These are phyloP conservation scores for Meyerozyma guilliermondii DNA, from an alignment of 1,139 yeast genomes.

Conservation along the genomic window DNA sequence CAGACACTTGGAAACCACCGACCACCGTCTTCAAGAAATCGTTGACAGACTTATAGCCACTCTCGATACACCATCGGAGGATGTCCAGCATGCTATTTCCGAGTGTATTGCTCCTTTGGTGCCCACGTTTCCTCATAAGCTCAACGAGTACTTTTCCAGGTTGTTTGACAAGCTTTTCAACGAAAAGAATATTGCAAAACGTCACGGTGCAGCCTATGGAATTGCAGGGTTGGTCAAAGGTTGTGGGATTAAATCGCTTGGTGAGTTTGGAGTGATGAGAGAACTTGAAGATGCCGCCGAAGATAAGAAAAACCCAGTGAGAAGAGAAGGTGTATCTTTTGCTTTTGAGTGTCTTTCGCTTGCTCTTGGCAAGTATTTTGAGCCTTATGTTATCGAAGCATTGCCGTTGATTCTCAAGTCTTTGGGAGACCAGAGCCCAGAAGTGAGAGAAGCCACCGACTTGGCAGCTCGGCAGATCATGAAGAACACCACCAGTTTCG, in stretches of 20 bases:
- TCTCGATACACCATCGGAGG: slow-evolving; percentile 81
- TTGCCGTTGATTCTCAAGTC: slow-evolving; percentile 76
- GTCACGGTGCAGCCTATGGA: slow-evolving; percentile 96
- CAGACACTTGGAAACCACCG: slow-evolving; percentile 64
- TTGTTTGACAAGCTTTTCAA: slow-evolving; percentile 58
- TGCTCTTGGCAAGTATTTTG: slow-evolving; percentile 71
- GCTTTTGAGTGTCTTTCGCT: slow-evolving; percentile 82
- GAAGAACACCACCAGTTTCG: slow-evolving; percentile 88
- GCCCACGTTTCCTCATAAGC: slow-evolving; percentile 44
- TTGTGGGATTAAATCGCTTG: slow-evolving; percentile 71
- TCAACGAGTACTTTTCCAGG: slow-evolving; percentile 50
- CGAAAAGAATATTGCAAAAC: slow-evolving; percentile 45
- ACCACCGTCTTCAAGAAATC: slow-evolving; percentile 58
- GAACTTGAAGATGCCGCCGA: slow-evolving; percentile 81
- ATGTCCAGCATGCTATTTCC: slow-evolving; percentile 82
- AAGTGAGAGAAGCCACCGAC: slow-evolving; percentile 86
- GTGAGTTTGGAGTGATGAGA: slow-evolving; percentile 73
- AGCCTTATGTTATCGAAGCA: slow-evolving; percentile 89
- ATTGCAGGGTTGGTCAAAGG: slow-evolving; percentile 92
- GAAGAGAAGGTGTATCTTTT: slow-evolving; percentile 85
- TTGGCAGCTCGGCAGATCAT: slow-evolving; percentile 83
- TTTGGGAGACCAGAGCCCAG: slow-evolving; percentile 79
- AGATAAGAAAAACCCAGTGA: slow-evolving; percentile 68
- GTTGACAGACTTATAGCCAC: slow-evolving; percentile 69
- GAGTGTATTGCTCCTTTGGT: slow-evolving; percentile 84